Evolutionary conservation across 352 stramenopile species (phyloP).

Genomic region (Pythium aristosporum): DNA sequence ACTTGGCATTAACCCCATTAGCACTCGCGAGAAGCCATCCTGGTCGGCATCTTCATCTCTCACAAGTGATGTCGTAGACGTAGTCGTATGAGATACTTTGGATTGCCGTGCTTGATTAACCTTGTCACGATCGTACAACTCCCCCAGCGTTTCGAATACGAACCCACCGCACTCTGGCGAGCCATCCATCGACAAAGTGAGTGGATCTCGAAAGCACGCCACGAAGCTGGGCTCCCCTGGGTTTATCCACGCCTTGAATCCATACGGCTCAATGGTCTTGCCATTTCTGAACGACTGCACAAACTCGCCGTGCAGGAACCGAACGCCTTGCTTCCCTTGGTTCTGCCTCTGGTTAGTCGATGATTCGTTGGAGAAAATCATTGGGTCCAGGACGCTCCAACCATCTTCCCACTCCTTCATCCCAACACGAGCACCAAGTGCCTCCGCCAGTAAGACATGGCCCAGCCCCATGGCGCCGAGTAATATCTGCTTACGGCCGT

Average conservation of each 20-base stretch:
- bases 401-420: conserved; percentile 32
- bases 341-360: not conserved
- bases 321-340: conserved; percentile 14
- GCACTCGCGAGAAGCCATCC: conserved; percentile 8
- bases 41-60: conserved; percentile 14
- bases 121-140: conserved; percentile 29
- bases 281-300: conserved; percentile 15
- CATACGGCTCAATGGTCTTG: not conserved
- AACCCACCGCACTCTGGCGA: conserved; percentile 26
- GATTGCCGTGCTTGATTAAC: not conserved
- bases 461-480: conserved; percentile 34
- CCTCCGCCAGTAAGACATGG: conserved; percentile 32
- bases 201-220: conserved; percentile 23
- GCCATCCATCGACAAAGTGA: conserved; percentile 27
- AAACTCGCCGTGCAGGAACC: conserved; percentile 28
- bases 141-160: conserved; percentile 27
- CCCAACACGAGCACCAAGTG: conserved; percentile 18
- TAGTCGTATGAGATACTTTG: not conserved
- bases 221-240: conserved; percentile 20
- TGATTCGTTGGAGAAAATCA: conserved; percentile 10
- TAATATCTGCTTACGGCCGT: conserved; percentile 23
- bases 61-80: not conserved
- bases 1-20: conserved; percentile 3
- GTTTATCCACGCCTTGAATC: conserved; percentile 20
- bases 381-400: conserved; percentile 24